Base-by-base conservation (phyloP, 2,329 filamentous ascomycete species). In the Stylonectria norvegica region DNA sequence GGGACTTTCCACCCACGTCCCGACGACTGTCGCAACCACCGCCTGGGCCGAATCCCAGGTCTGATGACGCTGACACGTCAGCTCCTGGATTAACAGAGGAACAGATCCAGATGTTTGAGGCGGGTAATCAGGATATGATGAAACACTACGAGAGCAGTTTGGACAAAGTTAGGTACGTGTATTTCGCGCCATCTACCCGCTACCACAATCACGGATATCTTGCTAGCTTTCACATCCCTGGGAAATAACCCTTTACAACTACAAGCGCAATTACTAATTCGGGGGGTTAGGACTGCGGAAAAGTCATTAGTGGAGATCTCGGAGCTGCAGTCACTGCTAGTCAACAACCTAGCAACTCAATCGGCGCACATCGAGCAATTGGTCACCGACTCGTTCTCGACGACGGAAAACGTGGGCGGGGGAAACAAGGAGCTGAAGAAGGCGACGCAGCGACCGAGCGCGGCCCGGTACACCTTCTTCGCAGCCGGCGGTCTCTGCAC, bases 121-220 rank as follows among this genome's bases (percentile, higher is more conserved):
- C 89, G 65, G 90, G 94, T 60, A 96, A 97, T 60, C 83, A 89
- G 64, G 83, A 88, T 49, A 89, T 98, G 83, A 75, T 97, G 54
- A 86, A 86, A 64, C 87, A 95, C 65, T 95, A 94, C 64, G 89
- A 96, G 65, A 89, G 86, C 67, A 89, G 87, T n/a, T 71, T 97
- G 61, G 85, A 90, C 64, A 93, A 97, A 75, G 89, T 97, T 52
- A 86, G 85, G 87, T 94, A 78, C 39, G 86, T 76, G 15, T 7
- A 28, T 7, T 14, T 29, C 17, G 16, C 9, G n/a, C n/a, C n/a
- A n/a, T n/a, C n/a, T n/a, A n/a, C n/a, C n/a, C n/a, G n/a, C n/a
- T n/a, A n/a, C n/a, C n/a, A n/a, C n/a, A n/a, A n/a, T n/a, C n/a
- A n/a, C n/a, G n/a, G n/a, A 17, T n/a, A 10, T 18, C 35, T 4